Evolutionary conservation across 495 filamentous ascomycete species (phyloP).

Genomic region (Talaromyces thailandensis): DNA sequence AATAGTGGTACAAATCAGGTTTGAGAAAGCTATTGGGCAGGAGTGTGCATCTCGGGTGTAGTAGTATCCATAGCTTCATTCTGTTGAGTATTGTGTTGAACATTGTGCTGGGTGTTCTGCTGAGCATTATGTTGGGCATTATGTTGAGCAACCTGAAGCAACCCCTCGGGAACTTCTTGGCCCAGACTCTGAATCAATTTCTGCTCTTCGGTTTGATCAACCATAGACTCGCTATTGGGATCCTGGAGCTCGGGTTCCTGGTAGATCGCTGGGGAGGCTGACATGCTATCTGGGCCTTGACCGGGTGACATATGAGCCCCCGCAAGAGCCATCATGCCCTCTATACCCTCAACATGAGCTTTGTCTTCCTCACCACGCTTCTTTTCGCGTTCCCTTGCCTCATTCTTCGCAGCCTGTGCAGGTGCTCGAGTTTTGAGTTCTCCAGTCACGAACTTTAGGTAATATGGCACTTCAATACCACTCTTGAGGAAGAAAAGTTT

Average conservation of each 20-base stretch:
- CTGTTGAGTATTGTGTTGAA: slow-evolving; percentile 1
- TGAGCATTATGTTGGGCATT: slow-evolving; percentile 7
- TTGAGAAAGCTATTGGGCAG: not conserved
- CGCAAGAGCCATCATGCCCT: slow-evolving; percentile 58
- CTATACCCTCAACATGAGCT: slow-evolving; percentile 60
- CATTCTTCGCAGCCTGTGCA: slow-evolving; percentile 69
- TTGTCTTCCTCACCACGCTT: slow-evolving; percentile 61
- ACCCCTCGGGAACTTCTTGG: slow-evolving; percentile 38
- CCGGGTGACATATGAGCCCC: slow-evolving; percentile 31
- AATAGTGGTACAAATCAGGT: not conserved
- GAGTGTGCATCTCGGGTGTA: not conserved
- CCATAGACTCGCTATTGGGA: slow-evolving; percentile 9
- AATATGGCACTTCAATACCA: slow-evolving; percentile 85
- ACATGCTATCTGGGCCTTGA: slow-evolving; percentile 33
- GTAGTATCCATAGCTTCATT: slow-evolving; percentile 19
- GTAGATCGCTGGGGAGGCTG: slow-evolving; percentile 33
- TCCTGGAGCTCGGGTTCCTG: slow-evolving; percentile 25
- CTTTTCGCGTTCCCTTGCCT: slow-evolving; percentile 63
- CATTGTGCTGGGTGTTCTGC: not conserved
- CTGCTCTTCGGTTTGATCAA: slow-evolving; percentile 39
- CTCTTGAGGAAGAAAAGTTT: slow-evolving; percentile 96
- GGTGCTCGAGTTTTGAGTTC: slow-evolving; percentile 90
- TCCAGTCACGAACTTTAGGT: slow-evolving; percentile 83
- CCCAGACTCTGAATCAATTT: slow-evolving; percentile 41
- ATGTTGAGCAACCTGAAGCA: slow-evolving; percentile 25